Evolutionary conservation across 306 rosid species (phyloP), one percentile per base, ranked within the genome.

Genomic region (Rosa multiflora): DNA sequence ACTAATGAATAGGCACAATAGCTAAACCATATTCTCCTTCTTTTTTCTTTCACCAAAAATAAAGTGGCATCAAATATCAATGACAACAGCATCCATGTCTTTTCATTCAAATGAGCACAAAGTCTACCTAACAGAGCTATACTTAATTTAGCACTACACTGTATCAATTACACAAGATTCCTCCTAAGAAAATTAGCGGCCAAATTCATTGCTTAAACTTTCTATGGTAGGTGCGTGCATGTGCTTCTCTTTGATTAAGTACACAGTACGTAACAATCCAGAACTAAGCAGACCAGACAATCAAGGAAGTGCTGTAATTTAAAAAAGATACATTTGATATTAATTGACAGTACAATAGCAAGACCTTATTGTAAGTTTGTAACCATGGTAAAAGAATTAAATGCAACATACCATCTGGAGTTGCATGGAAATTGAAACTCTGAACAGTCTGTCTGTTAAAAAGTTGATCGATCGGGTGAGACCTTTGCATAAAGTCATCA

Each of bases 401-500:
- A 82, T 73, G 77, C 72, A 68, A 79, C 89, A 58, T 95, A 95
- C 98, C 97, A 53, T 95, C 99, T 79, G 90, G 96, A 70, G 89
- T 78, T 14, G 92, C 85, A 51, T 89, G 93, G 74, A 89, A 91
- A 89, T 83, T 90, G 84, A 93, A 95, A 89, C 86, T 90, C 76
- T 84, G 94, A 80, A 95, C 82, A 82, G 82, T 87, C 20, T 89
- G 90, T 82, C 92, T 83, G 80, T 86, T 93, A 78, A 93, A 91
- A 52, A 92, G 89, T 74, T 88, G 90, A 79, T 95, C 94, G 7
- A 88, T 91, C 61, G 91, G 86, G 82, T 87, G 93, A 56, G 99
- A 84, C 82, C 96, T 90, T 86, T 91, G 99, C 99, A 95, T 95
- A 81, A 95, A 95, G 86, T 95, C 99, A 80, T 95, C 98, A 73